Evolutionary conservation across 2,329 filamentous ascomycete genomes (phyloP).

Genomic region (Trichophyton verrucosum): DNA sequence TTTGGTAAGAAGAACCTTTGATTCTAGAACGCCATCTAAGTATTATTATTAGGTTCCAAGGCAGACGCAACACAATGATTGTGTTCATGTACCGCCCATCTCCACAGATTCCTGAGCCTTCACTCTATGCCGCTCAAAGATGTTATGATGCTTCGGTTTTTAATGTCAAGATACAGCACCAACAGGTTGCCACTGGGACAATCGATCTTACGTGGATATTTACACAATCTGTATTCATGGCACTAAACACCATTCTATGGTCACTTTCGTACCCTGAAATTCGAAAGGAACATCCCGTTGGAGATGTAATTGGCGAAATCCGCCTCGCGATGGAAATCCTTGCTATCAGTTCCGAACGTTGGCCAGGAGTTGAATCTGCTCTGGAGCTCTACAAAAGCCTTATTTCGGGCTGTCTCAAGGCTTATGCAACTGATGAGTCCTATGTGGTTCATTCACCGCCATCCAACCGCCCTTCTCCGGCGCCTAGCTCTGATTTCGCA

Average conservation of each 20-base stretch:
- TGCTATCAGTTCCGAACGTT: constrained; percentile 66
- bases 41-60: constrained; percentile 43
- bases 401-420: constrained; percentile 72
- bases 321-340: constrained; percentile 66
- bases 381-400: constrained; percentile 79
- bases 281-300: constrained; percentile 55
- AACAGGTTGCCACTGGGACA: constrained; percentile 62
- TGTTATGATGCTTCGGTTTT: constrained; percentile 74
- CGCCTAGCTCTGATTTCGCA: constrained; percentile 27
- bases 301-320: constrained; percentile 65
- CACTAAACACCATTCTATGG: constrained; percentile 86
- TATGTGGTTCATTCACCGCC: constrained; percentile 38
- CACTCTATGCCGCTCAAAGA: constrained; percentile 59
- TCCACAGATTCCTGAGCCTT: constrained; percentile 80
- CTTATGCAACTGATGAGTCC: constrained; percentile 56
- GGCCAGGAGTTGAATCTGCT: constrained; percentile 80
- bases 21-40: constrained; percentile 12
- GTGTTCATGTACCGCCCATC: constrained; percentile 81
- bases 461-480: constrained; percentile 32
- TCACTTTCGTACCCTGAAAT: constrained; percentile 77
- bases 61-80: constrained; percentile 73
- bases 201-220: constrained; percentile 93
- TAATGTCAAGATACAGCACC: constrained; percentile 68
- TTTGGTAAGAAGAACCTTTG: constrained; percentile 1
- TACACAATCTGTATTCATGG: constrained; percentile 77